Evolutionary conservation across 164 flowering plant species (phyloP).

Genomic region (Paratinospora sagittata): DNA sequence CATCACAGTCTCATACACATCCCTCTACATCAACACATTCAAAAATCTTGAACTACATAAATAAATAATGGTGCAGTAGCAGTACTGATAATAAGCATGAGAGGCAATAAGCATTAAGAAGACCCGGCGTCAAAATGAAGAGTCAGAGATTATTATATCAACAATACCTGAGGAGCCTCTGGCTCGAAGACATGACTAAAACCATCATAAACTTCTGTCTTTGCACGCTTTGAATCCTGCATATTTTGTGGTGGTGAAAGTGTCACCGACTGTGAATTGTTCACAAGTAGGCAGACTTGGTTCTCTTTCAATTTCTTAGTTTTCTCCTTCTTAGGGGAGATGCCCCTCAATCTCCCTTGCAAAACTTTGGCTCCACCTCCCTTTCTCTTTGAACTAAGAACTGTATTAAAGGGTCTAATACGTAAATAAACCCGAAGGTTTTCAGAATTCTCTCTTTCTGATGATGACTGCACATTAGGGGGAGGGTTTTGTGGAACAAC

Average conservation of each 20-base stretch:
- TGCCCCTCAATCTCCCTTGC: conserved; percentile 16
- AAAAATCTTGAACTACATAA: not conserved
- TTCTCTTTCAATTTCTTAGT: conserved; percentile 18
- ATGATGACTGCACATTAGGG: not conserved
- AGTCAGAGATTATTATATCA: not conserved
- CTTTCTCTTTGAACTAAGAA: conserved; percentile 8
- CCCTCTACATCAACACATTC: conserved; percentile 30
- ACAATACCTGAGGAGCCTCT: conserved; percentile 65
- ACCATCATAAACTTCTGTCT: conserved; percentile 67
- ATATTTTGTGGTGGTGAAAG: conserved; percentile 41
- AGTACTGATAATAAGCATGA: too few species aligned
- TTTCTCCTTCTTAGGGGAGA: conserved; percentile 27
- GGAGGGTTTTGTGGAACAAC: conserved; percentile 23
- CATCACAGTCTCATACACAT: conserved; percentile 60
- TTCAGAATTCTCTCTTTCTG: conserved; percentile 17
- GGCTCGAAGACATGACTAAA: conserved; percentile 62
- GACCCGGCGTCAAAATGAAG: not conserved
- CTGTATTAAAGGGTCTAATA: conserved; percentile 37
- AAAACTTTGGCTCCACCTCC: not conserved
- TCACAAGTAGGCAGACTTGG: conserved; percentile 38
- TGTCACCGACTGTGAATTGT: conserved; percentile 47
- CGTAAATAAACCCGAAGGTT: conserved; percentile 55
- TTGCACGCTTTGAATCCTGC: conserved; percentile 48
- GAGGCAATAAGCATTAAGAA: too few species aligned
- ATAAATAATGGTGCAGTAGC: not conserved